phyloP scores from a whole-genome alignment of 768 basidiomycete species.

The Termitomyces sp. region DNA sequence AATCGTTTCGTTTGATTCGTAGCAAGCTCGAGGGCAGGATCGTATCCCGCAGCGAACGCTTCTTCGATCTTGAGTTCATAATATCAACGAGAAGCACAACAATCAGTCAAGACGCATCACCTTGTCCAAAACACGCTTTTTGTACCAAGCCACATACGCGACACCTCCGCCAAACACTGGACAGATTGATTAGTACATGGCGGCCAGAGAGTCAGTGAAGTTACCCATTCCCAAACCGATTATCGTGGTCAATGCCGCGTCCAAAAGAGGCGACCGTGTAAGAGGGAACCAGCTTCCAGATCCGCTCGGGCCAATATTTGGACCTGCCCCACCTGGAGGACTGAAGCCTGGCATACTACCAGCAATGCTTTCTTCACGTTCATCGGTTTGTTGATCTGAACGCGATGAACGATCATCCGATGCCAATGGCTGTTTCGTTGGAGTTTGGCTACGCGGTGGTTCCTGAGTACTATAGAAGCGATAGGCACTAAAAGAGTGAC shows the following conservation, averaged over 20 bases:
- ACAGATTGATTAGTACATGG: conserved; percentile 1
- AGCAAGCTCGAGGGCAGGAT: conserved; percentile 74
- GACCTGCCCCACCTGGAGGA: conserved; percentile 33
- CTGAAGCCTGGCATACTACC: conserved; percentile 33
- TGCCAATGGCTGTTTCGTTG: conserved; percentile 8
- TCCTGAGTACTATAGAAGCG: conserved; percentile 15
- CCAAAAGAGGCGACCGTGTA: conserved; percentile 38
- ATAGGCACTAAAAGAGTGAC: neutral
- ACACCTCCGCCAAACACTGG: conserved; percentile 68
- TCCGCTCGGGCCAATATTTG: conserved; percentile 21
- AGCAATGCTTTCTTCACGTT: conserved; percentile 35
- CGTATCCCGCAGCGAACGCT: conserved; percentile 77
- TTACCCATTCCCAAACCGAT: conserved; percentile 58
- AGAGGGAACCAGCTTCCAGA: conserved; percentile 24
- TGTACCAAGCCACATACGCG: conserved; percentile 75
- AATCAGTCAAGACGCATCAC: conserved; percentile 25
- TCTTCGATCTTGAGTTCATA: conserved; percentile 53
- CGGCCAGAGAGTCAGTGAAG: conserved; percentile 11
- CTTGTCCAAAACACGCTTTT: conserved; percentile 75
- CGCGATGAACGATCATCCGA: conserved; percentile 3
- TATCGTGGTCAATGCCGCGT: conserved; percentile 54
- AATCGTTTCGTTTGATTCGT: conserved; percentile 33
- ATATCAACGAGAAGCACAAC: neutral
- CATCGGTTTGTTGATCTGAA: conserved; percentile 17
- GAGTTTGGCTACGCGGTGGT: neutral